Evolutionary conservation across 2,329 filamentous ascomycete genomes (phyloP).

Genomic region (Dissoconium aciculare): DNA sequence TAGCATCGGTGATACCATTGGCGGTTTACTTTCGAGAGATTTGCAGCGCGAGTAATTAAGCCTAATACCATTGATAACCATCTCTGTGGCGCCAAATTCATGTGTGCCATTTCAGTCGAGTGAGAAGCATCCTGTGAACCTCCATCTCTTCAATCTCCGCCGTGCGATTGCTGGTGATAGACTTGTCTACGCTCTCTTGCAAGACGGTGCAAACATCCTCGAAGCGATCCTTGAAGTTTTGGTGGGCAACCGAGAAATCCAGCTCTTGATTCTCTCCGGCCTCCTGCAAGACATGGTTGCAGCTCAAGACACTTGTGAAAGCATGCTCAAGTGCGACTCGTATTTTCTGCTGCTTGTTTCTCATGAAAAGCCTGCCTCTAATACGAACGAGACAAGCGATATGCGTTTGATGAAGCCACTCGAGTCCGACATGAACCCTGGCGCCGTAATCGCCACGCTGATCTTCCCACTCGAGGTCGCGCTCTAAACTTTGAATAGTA

Average conservation of each 20-base stretch:
- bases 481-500: slow-evolving; percentile 50
- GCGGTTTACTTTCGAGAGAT: too few species aligned
- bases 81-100: too few species aligned
- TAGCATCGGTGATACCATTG: too few species aligned
- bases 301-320: slow-evolving; percentile 7
- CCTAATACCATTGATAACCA: too few species aligned
- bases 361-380: slow-evolving; percentile 19
- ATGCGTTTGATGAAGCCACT: slow-evolving; percentile 16
- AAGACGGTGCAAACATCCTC: background rate
- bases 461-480: slow-evolving; percentile 38
- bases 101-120: background rate
- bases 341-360: slow-evolving; percentile 17
- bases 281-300: background rate
- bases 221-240: background rate
- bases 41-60: too few species aligned
- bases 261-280: background rate
- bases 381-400: slow-evolving; percentile 19
- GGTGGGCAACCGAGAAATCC: background rate
- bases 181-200: background rate
- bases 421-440: slow-evolving; percentile 11
- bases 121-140: background rate
- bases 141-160: background rate
- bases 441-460: slow-evolving; percentile 5
- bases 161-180: background rate
- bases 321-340: slow-evolving; percentile 15